These are phyloP conservation scores for Lumnitzera racemosa DNA, from an alignment of 345 rosid species.

Conservation along the genomic window DNA sequence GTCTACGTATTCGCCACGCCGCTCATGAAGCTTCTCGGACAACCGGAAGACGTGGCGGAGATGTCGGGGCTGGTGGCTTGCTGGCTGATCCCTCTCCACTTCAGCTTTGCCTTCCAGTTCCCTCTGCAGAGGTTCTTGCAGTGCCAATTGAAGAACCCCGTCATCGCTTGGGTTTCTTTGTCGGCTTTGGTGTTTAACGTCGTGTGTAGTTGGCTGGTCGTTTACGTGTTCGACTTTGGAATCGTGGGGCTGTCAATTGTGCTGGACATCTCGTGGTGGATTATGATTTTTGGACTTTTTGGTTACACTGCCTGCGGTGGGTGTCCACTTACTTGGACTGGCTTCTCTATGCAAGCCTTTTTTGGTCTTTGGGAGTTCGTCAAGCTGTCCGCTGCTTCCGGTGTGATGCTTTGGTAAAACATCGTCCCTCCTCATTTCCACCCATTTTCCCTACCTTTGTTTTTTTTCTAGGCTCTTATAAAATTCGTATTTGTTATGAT, in stretches of 20 bases:
- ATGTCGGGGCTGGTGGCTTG: conserved; percentile 19
- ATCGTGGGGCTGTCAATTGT: conserved; percentile 26
- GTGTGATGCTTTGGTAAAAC: conserved; percentile 36
- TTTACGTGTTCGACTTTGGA: conserved; percentile 19
- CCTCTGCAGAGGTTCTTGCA: conserved; percentile 36
- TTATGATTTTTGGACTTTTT: conserved; percentile 16
- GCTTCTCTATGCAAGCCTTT: conserved; percentile 27
- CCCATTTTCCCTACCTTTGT: no score
- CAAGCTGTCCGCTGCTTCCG: conserved; percentile 33
- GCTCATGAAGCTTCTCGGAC: conserved; percentile 16
- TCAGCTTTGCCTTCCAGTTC: conserved; percentile 38
- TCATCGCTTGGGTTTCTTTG: conserved; percentile 32
- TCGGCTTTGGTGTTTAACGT: conserved; percentile 18
- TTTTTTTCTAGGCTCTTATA: no score
- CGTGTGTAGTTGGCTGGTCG: conserved; percentile 21
- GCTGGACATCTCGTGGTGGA: conserved; percentile 36
- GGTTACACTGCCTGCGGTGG: conserved; percentile 10
- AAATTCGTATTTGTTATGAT: no score
- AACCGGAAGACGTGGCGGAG: conserved; percentile 36
- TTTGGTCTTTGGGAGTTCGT: conserved; percentile 27
- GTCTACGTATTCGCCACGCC: conserved; percentile 17
- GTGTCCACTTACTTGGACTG: conserved; percentile 35
- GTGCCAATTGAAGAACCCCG: conserved; percentile 29
- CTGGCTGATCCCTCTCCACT: conserved; percentile 35
- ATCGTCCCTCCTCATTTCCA: no score